Evolutionary conservation across 2,329 filamentous ascomycete species (phyloP).

Genomic region (Colletotrichum tropicale): DNA sequence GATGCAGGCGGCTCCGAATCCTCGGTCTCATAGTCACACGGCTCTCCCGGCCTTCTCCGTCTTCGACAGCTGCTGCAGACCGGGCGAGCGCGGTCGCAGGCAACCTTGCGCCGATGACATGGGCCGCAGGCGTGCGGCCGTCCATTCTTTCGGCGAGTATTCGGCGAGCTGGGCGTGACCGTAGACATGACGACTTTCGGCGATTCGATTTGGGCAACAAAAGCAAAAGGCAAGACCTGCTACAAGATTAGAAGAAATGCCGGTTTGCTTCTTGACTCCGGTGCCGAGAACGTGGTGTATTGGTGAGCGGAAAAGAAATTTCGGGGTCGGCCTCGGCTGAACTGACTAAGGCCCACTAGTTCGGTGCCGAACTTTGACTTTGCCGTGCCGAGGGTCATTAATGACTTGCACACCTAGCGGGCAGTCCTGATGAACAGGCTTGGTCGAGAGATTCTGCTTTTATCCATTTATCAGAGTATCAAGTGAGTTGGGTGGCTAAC

Average conservation of each 20-base stretch:
- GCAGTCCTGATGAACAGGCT: neutral
- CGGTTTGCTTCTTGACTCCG: neutral
- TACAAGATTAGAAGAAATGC: neutral
- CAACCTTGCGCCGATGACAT: neutral
- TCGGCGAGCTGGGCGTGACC: neutral
- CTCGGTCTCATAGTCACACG: neutral
- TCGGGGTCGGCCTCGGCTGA: neutral
- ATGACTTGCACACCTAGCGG: neutral
- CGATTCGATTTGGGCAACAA: neutral
- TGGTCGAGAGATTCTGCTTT: neutral
- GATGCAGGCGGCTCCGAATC: neutral
- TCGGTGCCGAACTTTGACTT: neutral
- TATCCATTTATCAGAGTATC: neutral
- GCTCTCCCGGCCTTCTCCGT: neutral
- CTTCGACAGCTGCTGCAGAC: neutral
- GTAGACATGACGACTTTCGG: neutral
- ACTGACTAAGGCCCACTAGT: neutral
- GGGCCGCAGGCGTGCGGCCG: neutral
- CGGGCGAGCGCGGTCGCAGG: neutral
- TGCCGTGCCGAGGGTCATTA: neutral
- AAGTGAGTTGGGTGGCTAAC: neutral
- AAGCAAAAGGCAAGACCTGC: neutral
- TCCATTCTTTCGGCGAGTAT: neutral
- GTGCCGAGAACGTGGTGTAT: neutral
- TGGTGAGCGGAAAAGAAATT: neutral